A percentile compares a stretch with the other conserved stretches of the same genome.
phyloP scores from a whole-genome alignment of 2,329 filamentous ascomycete species.

The Fusarium graminum region DNA sequence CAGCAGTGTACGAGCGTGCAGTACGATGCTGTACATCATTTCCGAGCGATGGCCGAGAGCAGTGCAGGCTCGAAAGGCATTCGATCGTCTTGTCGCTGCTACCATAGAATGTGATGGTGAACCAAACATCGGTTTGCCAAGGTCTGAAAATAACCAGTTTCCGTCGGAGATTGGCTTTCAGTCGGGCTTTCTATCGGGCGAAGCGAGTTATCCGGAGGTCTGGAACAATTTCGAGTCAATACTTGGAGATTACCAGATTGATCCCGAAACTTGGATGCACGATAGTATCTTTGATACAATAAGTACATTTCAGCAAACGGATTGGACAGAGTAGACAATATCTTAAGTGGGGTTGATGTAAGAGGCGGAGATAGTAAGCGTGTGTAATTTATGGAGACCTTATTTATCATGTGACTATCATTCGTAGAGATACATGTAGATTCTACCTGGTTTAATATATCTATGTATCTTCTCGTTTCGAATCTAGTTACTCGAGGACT shows the following conservation, averaged over 20 bases:
- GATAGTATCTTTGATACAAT: constrained; percentile 7
- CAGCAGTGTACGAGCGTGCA: background rate
- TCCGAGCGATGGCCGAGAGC: constrained; percentile 6
- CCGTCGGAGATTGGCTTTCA: background rate
- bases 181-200: background rate
- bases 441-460: too few species aligned
- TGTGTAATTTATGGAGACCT: too few species aligned
- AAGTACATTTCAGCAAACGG: background rate
- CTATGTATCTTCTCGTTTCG: too few species aligned
- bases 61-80: constrained; percentile 1
- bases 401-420: too few species aligned
- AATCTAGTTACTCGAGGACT: too few species aligned
- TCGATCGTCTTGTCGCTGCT: constrained; percentile 6
- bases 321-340: background rate
- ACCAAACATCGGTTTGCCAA: accelerated
- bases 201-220: background rate
- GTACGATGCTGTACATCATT: constrained; percentile 5
- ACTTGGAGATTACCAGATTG: constrained; percentile 6
- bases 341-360: too few species aligned
- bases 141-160: background rate
- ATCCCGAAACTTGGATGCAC: constrained; percentile 7
- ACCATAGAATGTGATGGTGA: constrained; percentile 1
- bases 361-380: too few species aligned
- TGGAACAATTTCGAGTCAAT: constrained; percentile 6
- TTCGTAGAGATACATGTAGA: too few species aligned